Conservation (phyloP, 257 asterid genomes). For the Capsicum chinense region DNA sequence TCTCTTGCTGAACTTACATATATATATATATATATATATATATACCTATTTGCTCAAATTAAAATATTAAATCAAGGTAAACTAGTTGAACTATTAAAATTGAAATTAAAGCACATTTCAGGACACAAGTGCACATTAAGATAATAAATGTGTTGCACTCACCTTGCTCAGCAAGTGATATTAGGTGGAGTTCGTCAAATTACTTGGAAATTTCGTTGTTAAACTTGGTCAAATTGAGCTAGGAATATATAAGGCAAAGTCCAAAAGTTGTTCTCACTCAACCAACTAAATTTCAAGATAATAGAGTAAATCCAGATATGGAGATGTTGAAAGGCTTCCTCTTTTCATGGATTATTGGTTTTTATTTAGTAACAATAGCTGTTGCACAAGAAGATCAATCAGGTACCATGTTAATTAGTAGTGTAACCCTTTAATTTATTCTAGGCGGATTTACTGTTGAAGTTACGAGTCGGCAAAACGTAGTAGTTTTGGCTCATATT, state of each 20-base stretch:
- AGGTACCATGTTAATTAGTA: background rate
- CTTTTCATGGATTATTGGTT: background rate
- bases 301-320: background rate
- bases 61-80: constrained; percentile 5
- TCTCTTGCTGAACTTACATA: background rate
- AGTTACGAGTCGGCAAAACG: no score
- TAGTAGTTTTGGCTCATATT: no score
- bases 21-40: no score
- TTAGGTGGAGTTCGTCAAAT: background rate
- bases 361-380: constrained; percentile 16
- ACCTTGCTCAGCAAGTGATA: constrained; percentile 5
- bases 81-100: background rate
- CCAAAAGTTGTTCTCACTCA: background rate
- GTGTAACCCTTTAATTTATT: no score
- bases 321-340: constrained; percentile 12
- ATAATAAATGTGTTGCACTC: constrained; percentile 10
- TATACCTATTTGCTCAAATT: background rate
- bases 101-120: background rate
- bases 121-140: background rate
- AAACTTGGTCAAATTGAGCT: constrained; percentile 3
- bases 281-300: background rate
- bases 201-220: background rate
- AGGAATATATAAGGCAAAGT: background rate
- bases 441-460: no score
- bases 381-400: background rate